Evolutionary conservation across 2,329 filamentous ascomycete species (phyloP), one percentile per base, ranked within the genome.

Genomic region (Chaetomium sp.): DNA sequence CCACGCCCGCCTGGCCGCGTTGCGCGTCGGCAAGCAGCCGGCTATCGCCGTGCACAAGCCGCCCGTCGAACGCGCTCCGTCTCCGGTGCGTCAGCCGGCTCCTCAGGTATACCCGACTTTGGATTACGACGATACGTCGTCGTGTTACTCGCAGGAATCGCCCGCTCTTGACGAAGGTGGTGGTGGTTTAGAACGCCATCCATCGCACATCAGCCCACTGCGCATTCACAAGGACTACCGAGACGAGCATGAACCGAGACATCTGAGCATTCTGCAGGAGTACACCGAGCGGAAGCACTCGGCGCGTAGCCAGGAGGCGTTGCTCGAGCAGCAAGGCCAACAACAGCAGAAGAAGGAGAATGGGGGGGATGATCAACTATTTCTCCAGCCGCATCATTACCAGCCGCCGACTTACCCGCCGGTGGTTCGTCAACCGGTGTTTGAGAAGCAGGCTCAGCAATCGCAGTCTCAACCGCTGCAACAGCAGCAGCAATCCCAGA

Each of bases 91-190:
- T 19, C 44, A 52, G n/a, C 27, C 56, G 27, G 50, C 14, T 6
- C 45, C 19, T 3, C 2, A 27, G 52, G 35, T 35, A 35, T 47
- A 7, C 19, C 19, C 19, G 19, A 27, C 19, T 27, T 41, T 49
- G 41, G 53, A 44, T 27, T 57, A 66, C 14, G 61, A 65, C 12
- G 57, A 65, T 5, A 14, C 40, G 1, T 66, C 68, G 6, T 71
- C 69, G 8, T 51, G 64, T 36, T 72, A 72, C 48, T 71, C 69
- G 0, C 64, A 66, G 41, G 67, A 70, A 12, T 60, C 64, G 3
- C 37, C 59, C 0, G 52, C 3, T 3, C 19, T 27, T 27, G 19
- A 27, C 19, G 19, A 27, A 2, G 19, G 19, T 27, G 19, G 19
- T 2, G 19, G 19, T 27, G 19, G 19, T 27, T 27, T 59, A 33